These are phyloP conservation scores for Tricholoma saponaceum DNA, from an alignment of 768 basidiomycete species.

Conservation along the genomic window DNA sequence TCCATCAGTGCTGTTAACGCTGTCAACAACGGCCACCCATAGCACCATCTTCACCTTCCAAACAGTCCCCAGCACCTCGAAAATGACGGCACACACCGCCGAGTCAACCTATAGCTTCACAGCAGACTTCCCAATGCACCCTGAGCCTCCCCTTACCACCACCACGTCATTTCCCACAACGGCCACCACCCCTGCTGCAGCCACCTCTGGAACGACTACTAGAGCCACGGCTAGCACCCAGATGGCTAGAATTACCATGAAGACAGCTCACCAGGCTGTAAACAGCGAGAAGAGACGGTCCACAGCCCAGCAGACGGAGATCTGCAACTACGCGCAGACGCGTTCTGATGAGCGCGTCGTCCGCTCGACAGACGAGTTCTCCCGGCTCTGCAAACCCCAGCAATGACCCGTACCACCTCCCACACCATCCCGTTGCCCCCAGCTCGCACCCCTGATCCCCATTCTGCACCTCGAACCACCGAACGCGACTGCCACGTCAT, in stretches of 20 bases:
- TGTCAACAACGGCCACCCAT: neutral
- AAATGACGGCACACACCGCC: neutral
- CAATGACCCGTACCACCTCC: too few relatives aligned
- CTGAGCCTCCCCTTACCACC: neutral
- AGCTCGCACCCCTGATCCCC: too few relatives aligned
- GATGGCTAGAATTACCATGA: neutral
- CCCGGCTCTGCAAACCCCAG: too few relatives aligned
- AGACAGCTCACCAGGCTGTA: neutral
- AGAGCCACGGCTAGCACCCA: neutral
- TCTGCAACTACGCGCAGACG: neutral
- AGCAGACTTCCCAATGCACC: neutral
- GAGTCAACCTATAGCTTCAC: neutral
- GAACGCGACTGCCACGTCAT: too few relatives aligned
- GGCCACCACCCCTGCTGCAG: neutral
- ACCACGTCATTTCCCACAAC: neutral
- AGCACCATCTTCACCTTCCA: neutral
- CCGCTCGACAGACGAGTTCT: neutral
- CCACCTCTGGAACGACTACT: neutral
- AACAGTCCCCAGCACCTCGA: neutral
- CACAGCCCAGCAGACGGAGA: neutral
- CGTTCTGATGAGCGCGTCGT: neutral
- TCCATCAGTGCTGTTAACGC: neutral
- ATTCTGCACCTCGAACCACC: too few relatives aligned
- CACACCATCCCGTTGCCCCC: too few relatives aligned
- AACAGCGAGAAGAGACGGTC: neutral